A percentile compares a stretch with the other conserved stretches of the same genome.
phyloP scores from a whole-genome alignment of 257 asterid species.

The Solanum appendiculatum region DNA sequence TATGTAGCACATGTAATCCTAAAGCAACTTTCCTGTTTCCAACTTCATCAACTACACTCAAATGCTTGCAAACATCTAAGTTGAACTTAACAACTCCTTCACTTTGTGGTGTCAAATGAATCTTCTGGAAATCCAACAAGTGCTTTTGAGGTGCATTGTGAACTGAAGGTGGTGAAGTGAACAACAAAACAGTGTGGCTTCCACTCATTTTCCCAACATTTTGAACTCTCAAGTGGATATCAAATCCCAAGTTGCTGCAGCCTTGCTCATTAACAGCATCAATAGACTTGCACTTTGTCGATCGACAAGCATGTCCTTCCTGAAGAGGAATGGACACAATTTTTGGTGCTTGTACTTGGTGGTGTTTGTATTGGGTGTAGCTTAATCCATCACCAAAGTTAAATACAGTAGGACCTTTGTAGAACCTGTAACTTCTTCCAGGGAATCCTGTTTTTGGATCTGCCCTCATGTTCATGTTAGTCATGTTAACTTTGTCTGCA shows the following conservation, averaged over 20 bases:
- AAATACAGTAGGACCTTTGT: constrained; percentile 56
- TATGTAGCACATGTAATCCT: constrained; percentile 47
- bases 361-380: constrained; percentile 35
- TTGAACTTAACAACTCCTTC: constrained; percentile 30
- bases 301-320: constrained; percentile 34
- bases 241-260: constrained; percentile 25
- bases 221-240: constrained; percentile 33
- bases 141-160: constrained; percentile 59
- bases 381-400: constrained; percentile 70
- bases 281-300: constrained; percentile 30
- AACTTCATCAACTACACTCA: constrained; percentile 45
- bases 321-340: constrained; percentile 21
- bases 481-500: constrained; percentile 53
- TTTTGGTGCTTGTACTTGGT: constrained; percentile 35
- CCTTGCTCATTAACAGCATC: constrained; percentile 6
- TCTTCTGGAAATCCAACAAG: constrained; percentile 36
- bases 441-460: constrained; percentile 59
- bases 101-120: constrained; percentile 16
- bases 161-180: constrained; percentile 42
- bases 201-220: constrained; percentile 42
- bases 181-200: constrained; percentile 48
- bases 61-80: constrained; percentile 41
- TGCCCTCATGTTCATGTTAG: constrained; percentile 81
- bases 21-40: constrained; percentile 37
- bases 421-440: constrained; percentile 70